Evolutionary conservation across 1,284 basidiomycete genomes (phyloP), one percentile per base, ranked within the genome.

Genomic region (Pascua sp.): DNA sequence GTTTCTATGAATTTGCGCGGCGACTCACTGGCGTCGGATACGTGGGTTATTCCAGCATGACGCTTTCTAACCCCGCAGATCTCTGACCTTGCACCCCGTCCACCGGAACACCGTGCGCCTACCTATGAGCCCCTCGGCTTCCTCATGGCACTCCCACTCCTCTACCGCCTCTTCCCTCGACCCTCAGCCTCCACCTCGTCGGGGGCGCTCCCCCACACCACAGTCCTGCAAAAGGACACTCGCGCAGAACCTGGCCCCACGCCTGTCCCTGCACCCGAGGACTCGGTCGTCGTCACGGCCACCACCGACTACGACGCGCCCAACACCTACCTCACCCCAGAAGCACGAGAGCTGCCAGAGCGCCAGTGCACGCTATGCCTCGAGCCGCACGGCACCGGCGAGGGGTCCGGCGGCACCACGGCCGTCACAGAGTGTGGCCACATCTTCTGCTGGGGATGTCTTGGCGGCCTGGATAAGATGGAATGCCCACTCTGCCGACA

Each of bases 341-440:
- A 69, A 17, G 67, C 70, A 9, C 56, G 61, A 11, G 57, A 82
- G 1, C 79, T 88, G 46, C 84, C 83, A 9, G 82, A 84, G 16
- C 81, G 91, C 67, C 88, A 83, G 67, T 95, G 91, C 65, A 91
- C 90, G 2, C 80, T 95, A 7, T 95, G 91, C 69, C 77, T 95
- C 54, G 90, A 93, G 85, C 90, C 78, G 78, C 88, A 70, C 86
- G 86, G 36, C 81, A 87, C 69, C 85, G 70, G 70, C 3, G 68
- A 74, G 42, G 76, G 73, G 0, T 72, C 68, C 42, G 76, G 73
- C 5, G 76, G 76, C 9, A 76, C 86, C 53, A 68, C 69, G 4
- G 89, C 88, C 64, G 86, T 90, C 32, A 96, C 93, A 0, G 92
- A 95, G 71, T 96, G 93, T 67, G 93, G 93, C 0, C 93, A 96